Conservation (phyloP, 495 filamentous ascomycete genomes). For the Hyaloscypha finlandica region DNA sequence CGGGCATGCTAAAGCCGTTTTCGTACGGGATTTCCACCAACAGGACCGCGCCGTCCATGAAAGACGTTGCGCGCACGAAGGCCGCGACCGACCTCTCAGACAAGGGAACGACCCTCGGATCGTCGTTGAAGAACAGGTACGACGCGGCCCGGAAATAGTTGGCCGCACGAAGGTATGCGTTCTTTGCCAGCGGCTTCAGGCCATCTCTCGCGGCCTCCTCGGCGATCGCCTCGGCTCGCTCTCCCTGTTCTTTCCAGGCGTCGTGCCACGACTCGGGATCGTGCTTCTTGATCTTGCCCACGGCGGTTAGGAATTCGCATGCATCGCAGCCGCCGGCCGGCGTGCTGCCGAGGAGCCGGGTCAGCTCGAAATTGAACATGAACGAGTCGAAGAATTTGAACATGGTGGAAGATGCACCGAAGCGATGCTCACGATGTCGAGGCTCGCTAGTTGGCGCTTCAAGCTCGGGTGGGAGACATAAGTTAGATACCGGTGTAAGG, state of each 20-base stretch:
- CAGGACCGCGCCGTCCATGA: conserved; percentile 29
- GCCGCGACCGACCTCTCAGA: conserved; percentile 24
- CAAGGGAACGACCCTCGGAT: conserved; percentile 27
- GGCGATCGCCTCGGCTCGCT: conserved; percentile 37
- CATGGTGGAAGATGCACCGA: conserved; percentile 24
- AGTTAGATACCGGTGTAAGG: not conserved
- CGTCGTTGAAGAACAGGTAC: conserved; percentile 34
- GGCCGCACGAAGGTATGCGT: conserved; percentile 40
- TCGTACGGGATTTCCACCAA: conserved; percentile 44
- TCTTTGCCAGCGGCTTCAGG: conserved; percentile 31
- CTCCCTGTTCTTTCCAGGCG: conserved; percentile 36
- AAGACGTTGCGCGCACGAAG: conserved; percentile 31
- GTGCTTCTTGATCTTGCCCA: conserved; percentile 38
- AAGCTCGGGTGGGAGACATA: not conserved
- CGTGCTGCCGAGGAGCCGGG: conserved; percentile 44
- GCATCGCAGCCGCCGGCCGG: conserved; percentile 43
- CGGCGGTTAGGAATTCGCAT: conserved; percentile 44
- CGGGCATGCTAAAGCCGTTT: conserved; percentile 35
- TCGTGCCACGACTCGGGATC: conserved; percentile 46
- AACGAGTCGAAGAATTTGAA: conserved; percentile 35
- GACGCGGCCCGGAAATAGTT: conserved; percentile 45
- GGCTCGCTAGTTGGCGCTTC: conserved; percentile 1
- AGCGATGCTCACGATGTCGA: conserved; percentile 2
- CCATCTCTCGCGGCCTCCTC: conserved; percentile 34
- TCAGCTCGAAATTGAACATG: conserved; percentile 51